phyloP scores from a whole-genome alignment of 768 basidiomycete genomes.

The Collybia sordida region DNA sequence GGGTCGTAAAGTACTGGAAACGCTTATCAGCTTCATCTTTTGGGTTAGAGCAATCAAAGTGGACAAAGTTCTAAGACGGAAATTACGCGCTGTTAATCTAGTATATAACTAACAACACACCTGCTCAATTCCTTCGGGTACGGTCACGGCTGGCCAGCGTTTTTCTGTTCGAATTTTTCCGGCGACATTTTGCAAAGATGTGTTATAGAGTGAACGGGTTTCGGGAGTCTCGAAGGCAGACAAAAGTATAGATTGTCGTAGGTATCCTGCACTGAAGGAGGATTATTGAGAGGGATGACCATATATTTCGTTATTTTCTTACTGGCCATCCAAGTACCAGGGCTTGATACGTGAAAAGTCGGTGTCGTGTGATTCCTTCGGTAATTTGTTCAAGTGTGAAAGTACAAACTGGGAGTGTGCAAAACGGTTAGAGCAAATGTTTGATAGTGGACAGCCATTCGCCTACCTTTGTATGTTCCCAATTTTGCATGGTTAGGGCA shows the following conservation, averaged over 20 bases:
- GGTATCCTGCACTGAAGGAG: conserved; percentile 63
- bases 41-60: conserved; percentile 70
- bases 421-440: background rate
- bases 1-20: conserved; percentile 84
- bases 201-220: conserved; percentile 75
- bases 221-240: conserved; percentile 91
- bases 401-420: conserved; percentile 67
- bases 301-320: conserved; percentile 23
- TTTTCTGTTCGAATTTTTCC: conserved; percentile 78
- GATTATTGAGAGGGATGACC: background rate
- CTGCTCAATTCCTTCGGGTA: conserved; percentile 84
- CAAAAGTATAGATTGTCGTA: conserved; percentile 88
- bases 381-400: conserved; percentile 81
- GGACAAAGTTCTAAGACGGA: conserved; percentile 57
- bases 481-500: conserved; percentile 96
- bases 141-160: conserved; percentile 69
- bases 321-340: conserved; percentile 97
- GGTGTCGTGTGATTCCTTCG: conserved; percentile 89
- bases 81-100: background rate
- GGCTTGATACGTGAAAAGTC: conserved; percentile 98
- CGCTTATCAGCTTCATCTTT: conserved; percentile 85
- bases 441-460: background rate
- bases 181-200: conserved; percentile 74
- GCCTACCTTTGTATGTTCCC: conserved; percentile 93
- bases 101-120: conserved; percentile 29